Percentiles rank a stretch among this genome's conserved stretches.
Conservation (phyloP, 148 eudicot species). For the Arctostaphylos glauca region DNA sequence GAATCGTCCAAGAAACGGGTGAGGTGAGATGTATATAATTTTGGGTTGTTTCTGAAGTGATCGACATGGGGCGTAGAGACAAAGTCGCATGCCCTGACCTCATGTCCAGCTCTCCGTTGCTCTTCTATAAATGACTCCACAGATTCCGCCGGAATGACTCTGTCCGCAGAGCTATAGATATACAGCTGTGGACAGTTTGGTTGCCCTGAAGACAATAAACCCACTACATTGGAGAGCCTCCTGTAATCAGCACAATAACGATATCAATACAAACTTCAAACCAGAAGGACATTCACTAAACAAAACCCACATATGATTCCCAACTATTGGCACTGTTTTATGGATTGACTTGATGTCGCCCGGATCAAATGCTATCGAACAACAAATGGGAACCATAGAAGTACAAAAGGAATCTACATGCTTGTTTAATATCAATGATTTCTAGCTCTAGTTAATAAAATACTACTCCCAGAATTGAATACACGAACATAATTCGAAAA, state of each 20-base stretch:
- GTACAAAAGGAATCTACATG: neutral
- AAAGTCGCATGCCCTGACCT: constrained; percentile 90
- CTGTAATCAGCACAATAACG: constrained; percentile 30
- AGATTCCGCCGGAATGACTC: constrained; percentile 73
- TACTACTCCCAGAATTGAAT: neutral
- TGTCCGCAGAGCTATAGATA: constrained; percentile 90
- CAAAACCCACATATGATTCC: neutral
- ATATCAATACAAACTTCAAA: neutral
- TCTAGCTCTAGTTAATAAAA: neutral
- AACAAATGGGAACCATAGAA: neutral
- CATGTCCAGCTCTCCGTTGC: constrained; percentile 69
- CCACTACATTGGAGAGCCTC: constrained; percentile 83
- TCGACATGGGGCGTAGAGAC: constrained; percentile 93
- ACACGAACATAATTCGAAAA: neutral
- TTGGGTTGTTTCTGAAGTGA: constrained; percentile 88
- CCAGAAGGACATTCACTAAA: neutral
- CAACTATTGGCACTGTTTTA: neutral
- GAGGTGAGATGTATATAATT: constrained; percentile 79
- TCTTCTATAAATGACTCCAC: constrained; percentile 83
- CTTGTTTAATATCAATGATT: neutral
- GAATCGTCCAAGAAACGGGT: constrained; percentile 79
- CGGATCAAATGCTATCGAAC: too few species aligned
- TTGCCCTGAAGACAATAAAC: constrained; percentile 60
- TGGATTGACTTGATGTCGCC: neutral
- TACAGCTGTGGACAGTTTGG: constrained; percentile 93